A percentile compares a stretch with the other conserved stretches of the same genome.
Evolutionary conservation across 2,329 filamentous ascomycete species (phyloP).

Genomic region (Thelonectria blattea): DNA sequence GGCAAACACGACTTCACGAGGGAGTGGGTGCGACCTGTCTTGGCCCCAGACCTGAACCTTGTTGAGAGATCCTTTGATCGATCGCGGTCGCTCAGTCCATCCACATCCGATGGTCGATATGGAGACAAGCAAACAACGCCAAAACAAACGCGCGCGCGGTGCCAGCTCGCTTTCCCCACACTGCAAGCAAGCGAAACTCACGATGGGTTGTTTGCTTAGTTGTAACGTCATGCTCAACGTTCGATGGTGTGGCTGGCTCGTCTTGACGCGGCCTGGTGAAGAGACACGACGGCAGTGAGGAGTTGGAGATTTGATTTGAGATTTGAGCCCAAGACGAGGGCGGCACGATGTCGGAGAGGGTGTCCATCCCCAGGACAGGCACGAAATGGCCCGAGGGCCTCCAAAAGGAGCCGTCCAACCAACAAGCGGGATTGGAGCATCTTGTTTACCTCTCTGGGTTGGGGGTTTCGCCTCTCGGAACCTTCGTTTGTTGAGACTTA

Average conservation of each 20-base stretch:
- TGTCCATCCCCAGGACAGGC: neutral
- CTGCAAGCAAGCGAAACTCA: slow-evolving; percentile 1
- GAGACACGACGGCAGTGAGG: slow-evolving; percentile 3
- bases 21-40: slow-evolving; percentile 1
- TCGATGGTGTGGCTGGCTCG: slow-evolving; percentile 18
- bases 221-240: slow-evolving; percentile 15
- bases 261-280: slow-evolving; percentile 13
- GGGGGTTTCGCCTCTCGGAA: slow-evolving; percentile 2
- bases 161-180: slow-evolving; percentile 1
- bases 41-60: slow-evolving; percentile 5
- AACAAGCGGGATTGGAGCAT: neutral
- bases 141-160: neutral
- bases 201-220: slow-evolving; percentile 7
- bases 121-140: neutral
- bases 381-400: neutral
- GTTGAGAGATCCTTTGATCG: slow-evolving; percentile 17
- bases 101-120: slow-evolving; percentile 1
- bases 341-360: neutral
- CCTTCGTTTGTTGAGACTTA: neutral
- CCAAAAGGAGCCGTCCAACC: neutral
- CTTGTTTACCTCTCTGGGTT: slow-evolving; percentile 1
- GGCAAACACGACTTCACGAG: slow-evolving; percentile 1
- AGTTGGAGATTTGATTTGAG: neutral
- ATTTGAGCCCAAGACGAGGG: neutral
- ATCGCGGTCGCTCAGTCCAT: slow-evolving; percentile 11